Conservation (phyloP, 176 grass and related monocot species). For the Aegilops umbellulata region DNA sequence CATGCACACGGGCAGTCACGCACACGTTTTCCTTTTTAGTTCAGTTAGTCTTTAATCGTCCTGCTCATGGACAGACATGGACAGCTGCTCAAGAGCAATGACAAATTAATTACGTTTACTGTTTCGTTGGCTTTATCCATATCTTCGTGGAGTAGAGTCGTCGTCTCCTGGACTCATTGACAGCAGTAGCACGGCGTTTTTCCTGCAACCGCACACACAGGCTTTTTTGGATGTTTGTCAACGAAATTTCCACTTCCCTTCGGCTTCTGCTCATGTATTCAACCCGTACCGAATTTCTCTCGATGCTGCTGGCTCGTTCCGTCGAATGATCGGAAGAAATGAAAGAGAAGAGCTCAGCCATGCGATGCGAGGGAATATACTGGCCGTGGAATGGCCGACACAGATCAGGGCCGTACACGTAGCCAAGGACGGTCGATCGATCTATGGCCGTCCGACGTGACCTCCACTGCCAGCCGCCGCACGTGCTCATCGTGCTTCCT, state of each 20-base stretch:
- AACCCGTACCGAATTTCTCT: background rate
- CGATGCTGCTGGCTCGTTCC: too few relatives aligned
- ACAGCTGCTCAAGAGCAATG: background rate
- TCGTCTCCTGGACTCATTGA: background rate
- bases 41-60: background rate
- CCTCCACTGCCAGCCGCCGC: constrained; percentile 7
- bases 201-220: background rate
- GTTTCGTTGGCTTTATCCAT: background rate
- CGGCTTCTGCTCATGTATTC: background rate
- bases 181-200: background rate
- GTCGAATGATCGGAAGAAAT: too few relatives aligned
- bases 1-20: background rate
- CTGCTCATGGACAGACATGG: background rate
- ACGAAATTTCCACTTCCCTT: background rate
- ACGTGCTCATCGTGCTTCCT: constrained; percentile 50
- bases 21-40: background rate
- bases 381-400: background rate
- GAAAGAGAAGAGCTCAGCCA: background rate
- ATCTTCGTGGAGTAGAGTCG: background rate
- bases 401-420: constrained; percentile 29
- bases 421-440: background rate
- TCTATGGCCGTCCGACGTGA: constrained; percentile 17
- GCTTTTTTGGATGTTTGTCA: background rate
- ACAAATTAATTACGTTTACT: background rate
- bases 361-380: background rate